Evolutionary conservation across 208 protist genomes (phyloP).

Genomic region (Trypanosoma avium): DNA sequence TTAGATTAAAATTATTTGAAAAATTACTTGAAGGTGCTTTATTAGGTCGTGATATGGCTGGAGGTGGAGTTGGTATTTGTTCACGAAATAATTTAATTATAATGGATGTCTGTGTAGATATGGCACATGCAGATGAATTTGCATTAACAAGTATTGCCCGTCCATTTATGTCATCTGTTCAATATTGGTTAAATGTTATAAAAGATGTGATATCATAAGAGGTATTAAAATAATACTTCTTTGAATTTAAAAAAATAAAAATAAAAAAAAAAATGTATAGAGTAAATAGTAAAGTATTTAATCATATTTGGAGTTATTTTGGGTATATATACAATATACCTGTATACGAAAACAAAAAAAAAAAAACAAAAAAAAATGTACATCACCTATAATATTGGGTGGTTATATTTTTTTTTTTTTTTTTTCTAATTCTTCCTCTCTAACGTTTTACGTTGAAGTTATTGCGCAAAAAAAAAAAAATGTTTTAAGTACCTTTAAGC

Average conservation of each 20-base stretch:
- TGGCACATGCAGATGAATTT: conserved; percentile 44
- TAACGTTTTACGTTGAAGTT: no score
- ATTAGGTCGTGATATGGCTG: conserved; percentile 78
- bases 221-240: neutral
- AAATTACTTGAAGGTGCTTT: conserved; percentile 69
- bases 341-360: no score
- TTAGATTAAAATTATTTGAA: conserved; percentile 64
- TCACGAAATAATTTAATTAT: conserved; percentile 61
- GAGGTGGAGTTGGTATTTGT: conserved; percentile 72
- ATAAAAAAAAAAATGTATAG: no score
- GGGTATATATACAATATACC: no score
- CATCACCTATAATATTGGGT: no score
- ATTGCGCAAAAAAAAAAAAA: no score
- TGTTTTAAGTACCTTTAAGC: no score
- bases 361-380: no score
- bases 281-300: no score
- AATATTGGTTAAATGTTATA: conserved; percentile 35
- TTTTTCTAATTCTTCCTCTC: neutral
- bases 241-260: no score
- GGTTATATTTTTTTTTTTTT: conserved; percentile 5
- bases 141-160: conserved; percentile 45
- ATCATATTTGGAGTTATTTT: no score
- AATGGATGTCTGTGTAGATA: conserved; percentile 64
- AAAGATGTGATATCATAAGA: neutral
- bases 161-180: conserved; percentile 53